Evolutionary conservation across 176 grass and related monocot species (phyloP), one percentile per base, ranked within the genome.

Genomic region (Stipa capillata): DNA sequence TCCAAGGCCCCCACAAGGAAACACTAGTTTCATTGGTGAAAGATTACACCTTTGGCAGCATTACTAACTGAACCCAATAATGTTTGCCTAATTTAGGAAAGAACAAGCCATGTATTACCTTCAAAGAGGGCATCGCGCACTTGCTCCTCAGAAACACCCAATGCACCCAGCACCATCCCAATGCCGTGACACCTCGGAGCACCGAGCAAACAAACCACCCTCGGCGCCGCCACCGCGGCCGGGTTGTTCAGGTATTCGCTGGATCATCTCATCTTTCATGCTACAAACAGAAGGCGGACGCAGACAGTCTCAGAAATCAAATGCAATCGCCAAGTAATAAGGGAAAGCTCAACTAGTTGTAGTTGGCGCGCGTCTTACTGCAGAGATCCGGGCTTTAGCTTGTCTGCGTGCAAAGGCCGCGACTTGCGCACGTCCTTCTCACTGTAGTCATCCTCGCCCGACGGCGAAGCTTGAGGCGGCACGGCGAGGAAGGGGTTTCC

Each of bases 221-320:
- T 87, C 3, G 78, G n/a, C n/a, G n/a, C 31, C 2, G 40, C 72
- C 4, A 42, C 68, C 0, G 66, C 49, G 0, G 70, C 35, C 2
- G 81, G 70, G 67, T 51, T 82, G 76, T 73, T 90, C 39, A 86
- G 73, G 58, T 90, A 88, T 5, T n/a, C 75, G 58, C 64, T 90
- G 84, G 71, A 97, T 97, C 82, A 93, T 92, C 76, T 93, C 90
- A 31, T 90, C 90, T 21, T 90, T 92, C 74, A 84, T 83, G 69
- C 90, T 97, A 59, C 14, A 18, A 74, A 44, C 17, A 28, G 25
- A 56, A 18, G 27, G 17, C 9, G n/a, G 42, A 34, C n/a, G n/a
- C n/a, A n/a, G n/a, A n/a, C n/a, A n/a, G n/a, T n/a, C n/a, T n/a
- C n/a, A 16, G n/a, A 8, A 33, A 36, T 24, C 8, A 45, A 67